Evolutionary conservation across 192 early-diverging fungal species (phyloP).

Genomic region (Funneliformis mosseae): DNA sequence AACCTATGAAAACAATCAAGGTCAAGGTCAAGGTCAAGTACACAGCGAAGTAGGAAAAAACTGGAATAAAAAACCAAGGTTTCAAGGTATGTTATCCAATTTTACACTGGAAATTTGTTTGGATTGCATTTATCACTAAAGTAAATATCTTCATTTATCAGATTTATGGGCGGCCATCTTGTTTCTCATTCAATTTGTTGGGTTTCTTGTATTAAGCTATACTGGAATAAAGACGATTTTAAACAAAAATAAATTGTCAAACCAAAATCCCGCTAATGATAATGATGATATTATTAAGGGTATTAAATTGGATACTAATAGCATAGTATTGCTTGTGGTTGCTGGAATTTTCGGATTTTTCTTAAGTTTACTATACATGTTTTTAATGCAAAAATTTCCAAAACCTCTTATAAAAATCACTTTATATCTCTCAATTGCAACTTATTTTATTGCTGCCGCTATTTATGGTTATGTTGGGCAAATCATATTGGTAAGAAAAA

Average conservation of each 20-base stretch:
- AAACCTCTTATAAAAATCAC: conserved; percentile 48
- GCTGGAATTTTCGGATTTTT: conserved; percentile 51
- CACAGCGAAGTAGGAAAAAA: conserved; percentile 19
- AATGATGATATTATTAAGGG: conserved; percentile 34
- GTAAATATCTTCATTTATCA: not conserved
- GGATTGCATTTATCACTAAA: too few species aligned
- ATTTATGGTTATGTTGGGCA: not conserved
- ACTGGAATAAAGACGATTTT: conserved; percentile 37
- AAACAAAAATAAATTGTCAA: conserved; percentile 27
- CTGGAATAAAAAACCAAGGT: conserved; percentile 27
- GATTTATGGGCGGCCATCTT: conserved; percentile 43
- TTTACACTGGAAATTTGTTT: too few species aligned
- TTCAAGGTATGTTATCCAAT: conserved; percentile 5
- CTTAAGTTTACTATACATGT: conserved; percentile 59
- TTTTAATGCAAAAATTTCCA: conserved; percentile 58
- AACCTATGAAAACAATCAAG: conserved; percentile 11
- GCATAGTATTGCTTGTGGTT: conserved; percentile 54
- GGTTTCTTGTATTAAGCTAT: conserved; percentile 39
- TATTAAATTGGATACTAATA: conserved; percentile 52
- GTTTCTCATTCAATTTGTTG: conserved; percentile 41
- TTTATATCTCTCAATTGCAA: conserved; percentile 25
- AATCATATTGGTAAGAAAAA: not conserved
- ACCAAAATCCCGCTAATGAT: conserved; percentile 21
- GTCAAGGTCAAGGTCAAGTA: not conserved
- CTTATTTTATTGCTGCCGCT: conserved; percentile 19